Evolutionary conservation across 768 basidiomycete genomes (phyloP), one percentile per base, ranked within the genome.

Genomic region (Daedaleopsis sinensis): DNA sequence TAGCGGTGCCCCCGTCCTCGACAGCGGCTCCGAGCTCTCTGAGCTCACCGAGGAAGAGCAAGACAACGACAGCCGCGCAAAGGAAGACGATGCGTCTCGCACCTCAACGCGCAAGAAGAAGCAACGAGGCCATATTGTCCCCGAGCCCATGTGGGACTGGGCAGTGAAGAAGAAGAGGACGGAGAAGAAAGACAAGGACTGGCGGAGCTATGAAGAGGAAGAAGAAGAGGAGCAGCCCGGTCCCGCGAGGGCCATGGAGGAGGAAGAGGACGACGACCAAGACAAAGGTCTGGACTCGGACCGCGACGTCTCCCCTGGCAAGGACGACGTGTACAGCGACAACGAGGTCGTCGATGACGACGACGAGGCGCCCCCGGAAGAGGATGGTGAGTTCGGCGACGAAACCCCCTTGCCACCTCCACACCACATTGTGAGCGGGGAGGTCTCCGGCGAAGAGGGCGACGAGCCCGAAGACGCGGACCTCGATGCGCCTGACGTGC

Each of bases 111-210:
- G 65, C 57, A 55, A 61, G 55, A 81, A 77, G 72, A 69, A 65
- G 52, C 59, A 56, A n/a, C 57, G 69, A 19, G 83, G 87, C 67
- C 88, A 87, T 57, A 79, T 91, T 61, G 86, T 91, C 1, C 90
- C 91, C 32, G 86, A 86, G 38, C 84, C 84, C 56, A 93, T 93
- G 90, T 93, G 91, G 92, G 90, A 83, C 24, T 94, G 92, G 91
- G 90, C 86, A 15, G 81, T 81, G 66, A 86, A 84, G 71, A 79
- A 70, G 55, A 64, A 63, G 57, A 71, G 69, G 58, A 52, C 62
- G 46, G 72, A 72, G 67, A 68, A 68, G 52, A 61, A 56, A 74
- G 52, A 80, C 73, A 73, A 73, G 73, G 52, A 71, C 58, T 59
- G 51, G 53, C 66, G 76, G 64, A 61, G 70, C 61, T 73, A 76